phyloP scores from a whole-genome alignment of 2,329 filamentous ascomycete species.

The Penicillium sp. region DNA sequence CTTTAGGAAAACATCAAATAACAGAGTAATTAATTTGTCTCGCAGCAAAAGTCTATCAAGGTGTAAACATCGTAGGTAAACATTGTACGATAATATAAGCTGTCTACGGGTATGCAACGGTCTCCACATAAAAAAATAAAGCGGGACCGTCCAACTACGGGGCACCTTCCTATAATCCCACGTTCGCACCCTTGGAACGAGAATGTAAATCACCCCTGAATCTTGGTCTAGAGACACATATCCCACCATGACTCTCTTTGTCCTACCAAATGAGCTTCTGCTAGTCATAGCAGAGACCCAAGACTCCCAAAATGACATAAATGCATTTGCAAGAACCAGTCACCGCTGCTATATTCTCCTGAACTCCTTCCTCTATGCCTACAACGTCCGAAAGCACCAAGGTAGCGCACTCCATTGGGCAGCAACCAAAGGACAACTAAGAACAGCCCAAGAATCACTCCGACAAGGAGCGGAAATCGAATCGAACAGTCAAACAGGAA shows the following conservation, averaged over 20 bases:
- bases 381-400: background rate
- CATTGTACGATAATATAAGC: background rate
- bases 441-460: background rate
- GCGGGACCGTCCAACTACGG: background rate
- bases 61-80: background rate
- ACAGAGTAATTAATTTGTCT: background rate
- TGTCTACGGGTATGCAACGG: background rate
- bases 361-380: conserved; percentile 1
- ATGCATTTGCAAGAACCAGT: background rate
- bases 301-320: background rate
- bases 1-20: background rate
- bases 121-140: conserved; percentile 1
- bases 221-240: background rate
- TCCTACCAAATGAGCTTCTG: conserved; percentile 8
- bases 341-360: background rate
- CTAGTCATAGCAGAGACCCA: background rate
- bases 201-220: background rate
- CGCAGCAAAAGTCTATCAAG: no score
- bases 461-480: conserved; percentile 1
- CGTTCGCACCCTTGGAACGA: background rate
- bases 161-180: background rate
- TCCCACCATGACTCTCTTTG: background rate
- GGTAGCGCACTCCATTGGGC: conserved; percentile 7
- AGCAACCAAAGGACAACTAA: background rate
- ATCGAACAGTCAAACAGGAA: background rate